A percentile compares a stretch with the other conserved stretches of the same genome.
These are phyloP conservation scores for Hymenoscyphus scutula DNA, from an alignment of 2,329 filamentous ascomycete genomes.

Conservation along the genomic window DNA sequence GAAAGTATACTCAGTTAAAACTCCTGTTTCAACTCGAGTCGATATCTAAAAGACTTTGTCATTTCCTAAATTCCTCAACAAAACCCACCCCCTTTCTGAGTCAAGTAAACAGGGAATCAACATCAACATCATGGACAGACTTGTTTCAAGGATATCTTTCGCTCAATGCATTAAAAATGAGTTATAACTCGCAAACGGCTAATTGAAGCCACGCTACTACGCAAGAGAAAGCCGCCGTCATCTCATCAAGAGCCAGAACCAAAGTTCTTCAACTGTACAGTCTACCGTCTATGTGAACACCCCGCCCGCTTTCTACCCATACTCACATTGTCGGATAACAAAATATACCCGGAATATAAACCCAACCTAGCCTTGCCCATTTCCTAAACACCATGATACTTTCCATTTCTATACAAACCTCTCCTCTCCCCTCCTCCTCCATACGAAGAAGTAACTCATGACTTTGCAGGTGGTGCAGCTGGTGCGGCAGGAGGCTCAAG, in stretches of 20 bases:
- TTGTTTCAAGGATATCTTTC: slow-evolving; percentile 1
- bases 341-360: not conserved
- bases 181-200: slow-evolving; percentile 7
- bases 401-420: slow-evolving; percentile 16
- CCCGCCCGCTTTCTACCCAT: not conserved
- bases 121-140: not conserved
- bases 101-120: not conserved
- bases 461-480: slow-evolving; percentile 30
- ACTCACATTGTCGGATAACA: not conserved
- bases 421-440: not conserved
- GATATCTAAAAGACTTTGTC: too few relatives aligned
- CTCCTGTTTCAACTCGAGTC: too few relatives aligned
- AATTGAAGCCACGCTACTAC: slow-evolving; percentile 4
- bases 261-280: slow-evolving; percentile 25
- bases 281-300: slow-evolving; percentile 25
- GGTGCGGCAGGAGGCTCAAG: slow-evolving; percentile 67
- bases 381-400: slow-evolving; percentile 20
- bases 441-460: slow-evolving; percentile 6
- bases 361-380: slow-evolving; percentile 7
- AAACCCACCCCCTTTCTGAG: not conserved
- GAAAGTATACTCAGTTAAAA: too few relatives aligned
- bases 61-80: not conserved
- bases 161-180: slow-evolving; percentile 11
- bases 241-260: slow-evolving; percentile 7
- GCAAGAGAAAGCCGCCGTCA: not conserved